Conservation (phyloP, 2,329 filamentous ascomycete genomes). For the Pseudogymnoascus sp. region DNA sequence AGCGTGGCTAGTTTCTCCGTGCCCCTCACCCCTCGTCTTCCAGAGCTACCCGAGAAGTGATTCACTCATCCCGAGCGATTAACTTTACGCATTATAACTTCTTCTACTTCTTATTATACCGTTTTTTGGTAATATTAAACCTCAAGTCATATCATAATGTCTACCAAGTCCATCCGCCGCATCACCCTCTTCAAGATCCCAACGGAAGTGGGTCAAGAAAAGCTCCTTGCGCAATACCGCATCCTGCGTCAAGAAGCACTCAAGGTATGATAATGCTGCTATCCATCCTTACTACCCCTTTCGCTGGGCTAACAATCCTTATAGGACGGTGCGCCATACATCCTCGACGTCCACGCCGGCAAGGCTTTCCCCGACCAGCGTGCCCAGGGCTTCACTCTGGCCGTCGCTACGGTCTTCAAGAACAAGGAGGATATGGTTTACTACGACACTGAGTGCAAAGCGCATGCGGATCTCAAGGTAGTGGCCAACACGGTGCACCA, state of each 20-base stretch:
- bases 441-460: constrained; percentile 49
- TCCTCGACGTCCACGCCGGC: constrained; percentile 42
- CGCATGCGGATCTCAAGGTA: constrained; percentile 42
- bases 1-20: neutral
- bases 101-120: neutral
- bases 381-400: constrained; percentile 47
- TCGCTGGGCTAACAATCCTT: neutral
- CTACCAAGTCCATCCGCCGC: constrained; percentile 34
- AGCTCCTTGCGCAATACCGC: constrained; percentile 34
- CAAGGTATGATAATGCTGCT: constrained; percentile 26
- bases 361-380: constrained; percentile 41
- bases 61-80: neutral
- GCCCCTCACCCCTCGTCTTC: neutral
- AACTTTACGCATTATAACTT: neutral
- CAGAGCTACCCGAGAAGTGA: neutral
- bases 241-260: constrained; percentile 34
- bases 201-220: constrained; percentile 36
- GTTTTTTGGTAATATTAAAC: neutral
- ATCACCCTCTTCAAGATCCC: constrained; percentile 48
- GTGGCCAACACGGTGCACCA: constrained; percentile 16
- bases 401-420: constrained; percentile 45
- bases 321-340: constrained; percentile 52
- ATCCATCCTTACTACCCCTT: neutral
- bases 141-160: constrained; percentile 20
- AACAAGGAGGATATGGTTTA: constrained; percentile 51